Base-by-base conservation (phyloP, 768 basidiomycete genomes). In the Suillus sp. region DNA sequence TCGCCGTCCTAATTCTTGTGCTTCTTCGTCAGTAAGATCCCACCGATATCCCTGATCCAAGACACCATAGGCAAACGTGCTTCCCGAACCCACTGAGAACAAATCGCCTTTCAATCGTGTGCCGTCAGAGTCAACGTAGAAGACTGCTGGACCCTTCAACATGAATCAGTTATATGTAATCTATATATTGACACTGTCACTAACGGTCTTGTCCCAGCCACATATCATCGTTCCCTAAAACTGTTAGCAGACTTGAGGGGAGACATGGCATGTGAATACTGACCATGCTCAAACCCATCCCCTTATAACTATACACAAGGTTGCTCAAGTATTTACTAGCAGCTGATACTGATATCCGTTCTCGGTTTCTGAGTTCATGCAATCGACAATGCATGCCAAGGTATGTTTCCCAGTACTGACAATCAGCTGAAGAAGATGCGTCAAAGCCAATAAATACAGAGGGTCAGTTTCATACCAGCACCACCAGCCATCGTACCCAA, bases 401-500 rank as follows among this genome's bases (percentile, higher is more conserved):
- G 76, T 98, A 99, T 22, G 97, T 99, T 76, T 99, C 97, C 97
- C 96, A 98, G 80, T 86, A 95, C 72, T 96, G 94, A 71, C 95
- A 95, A 74, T 96, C 93, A 61, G 95, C 94, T 93, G 66, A n/a
- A 67, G 50, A 45, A 35, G 25, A 45, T 22, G 60, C 25, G 61
- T 64, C 35, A 60, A 65, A 55, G 69, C 45, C 10, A 1, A 51
- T 35, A 22, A 40, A 10, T 32, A 54, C 61, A 61, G 13, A 65
- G 42, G 61, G 2, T 42, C 38, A 20, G 60, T 27, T 58, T 81
- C 84, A 67, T 72, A 89, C 95, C 96, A 69, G 97, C 97, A 77
- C 96, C 96, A 78, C 97, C 97, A 66, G 97, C 97, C 96, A 99
- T 99, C 1, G 97, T 99, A 65, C 97, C 97, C n/a, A 99, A 85